Conservation (phyloP, 1,139 yeast genomes). For the Hansenula lynferdii region DNA sequence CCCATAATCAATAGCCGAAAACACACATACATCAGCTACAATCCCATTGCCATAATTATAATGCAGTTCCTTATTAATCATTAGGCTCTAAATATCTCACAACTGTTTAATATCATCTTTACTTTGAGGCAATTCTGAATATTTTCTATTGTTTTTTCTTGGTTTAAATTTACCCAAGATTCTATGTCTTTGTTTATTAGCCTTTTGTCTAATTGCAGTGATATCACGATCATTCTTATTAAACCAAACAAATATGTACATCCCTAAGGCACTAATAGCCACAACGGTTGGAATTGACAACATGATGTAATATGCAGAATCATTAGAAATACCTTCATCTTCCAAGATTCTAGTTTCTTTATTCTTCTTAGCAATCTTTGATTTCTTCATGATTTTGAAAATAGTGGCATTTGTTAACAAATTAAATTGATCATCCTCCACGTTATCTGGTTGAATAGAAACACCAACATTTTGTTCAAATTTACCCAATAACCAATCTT, state of each 20-base stretch:
- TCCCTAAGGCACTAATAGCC: slow-evolving; percentile 50
- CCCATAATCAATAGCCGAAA: not conserved
- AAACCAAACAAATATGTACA: slow-evolving; percentile 57
- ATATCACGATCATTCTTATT: slow-evolving; percentile 53
- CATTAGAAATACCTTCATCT: slow-evolving; percentile 55
- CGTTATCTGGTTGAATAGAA: slow-evolving; percentile 66
- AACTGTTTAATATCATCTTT: slow-evolving; percentile 24
- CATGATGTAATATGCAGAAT: slow-evolving; percentile 63
- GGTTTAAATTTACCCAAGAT: slow-evolving; percentile 35
- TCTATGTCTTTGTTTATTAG: slow-evolving; percentile 46
- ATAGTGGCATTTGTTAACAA: slow-evolving; percentile 49
- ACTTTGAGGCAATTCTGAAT: slow-evolving; percentile 34
- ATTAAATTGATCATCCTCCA: slow-evolving; percentile 62
- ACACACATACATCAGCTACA: too few relatives aligned
- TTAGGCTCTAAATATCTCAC: not conserved
- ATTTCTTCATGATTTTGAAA: slow-evolving; percentile 50
- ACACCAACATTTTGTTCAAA: slow-evolving; percentile 45
- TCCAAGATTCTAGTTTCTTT: slow-evolving; percentile 48
- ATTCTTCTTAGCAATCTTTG: slow-evolving; percentile 56
- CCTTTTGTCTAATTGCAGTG: slow-evolving; percentile 36
- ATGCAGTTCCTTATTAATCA: too few relatives aligned
- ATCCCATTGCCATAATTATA: too few relatives aligned
- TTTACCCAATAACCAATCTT: slow-evolving; percentile 56
- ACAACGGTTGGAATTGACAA: slow-evolving; percentile 72
- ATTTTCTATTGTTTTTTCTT: slow-evolving; percentile 30